These are phyloP conservation scores for Lactarius sanguifluus DNA, from an alignment of 768 basidiomycete species.

Conservation along the genomic window DNA sequence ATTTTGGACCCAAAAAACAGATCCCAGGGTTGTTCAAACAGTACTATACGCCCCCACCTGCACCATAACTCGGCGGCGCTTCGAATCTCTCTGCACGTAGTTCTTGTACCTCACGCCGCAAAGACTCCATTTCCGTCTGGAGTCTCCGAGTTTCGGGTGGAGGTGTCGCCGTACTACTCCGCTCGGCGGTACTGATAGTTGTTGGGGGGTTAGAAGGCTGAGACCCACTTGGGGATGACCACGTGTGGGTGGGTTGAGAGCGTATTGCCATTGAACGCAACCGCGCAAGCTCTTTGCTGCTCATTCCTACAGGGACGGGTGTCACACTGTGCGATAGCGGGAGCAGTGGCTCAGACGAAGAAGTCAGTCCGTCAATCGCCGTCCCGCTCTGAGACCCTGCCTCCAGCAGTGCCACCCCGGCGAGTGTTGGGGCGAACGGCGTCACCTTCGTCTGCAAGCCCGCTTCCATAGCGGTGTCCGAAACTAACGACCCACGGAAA, in stretches of 20 bases:
- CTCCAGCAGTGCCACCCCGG: background rate
- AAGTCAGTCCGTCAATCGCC: too few species aligned
- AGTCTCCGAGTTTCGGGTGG: background rate
- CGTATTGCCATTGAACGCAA: background rate
- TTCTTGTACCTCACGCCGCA: constrained; percentile 33
- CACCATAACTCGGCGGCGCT: constrained; percentile 33
- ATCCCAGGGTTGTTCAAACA: background rate
- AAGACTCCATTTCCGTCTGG: constrained; percentile 33
- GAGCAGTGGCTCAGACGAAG: background rate
- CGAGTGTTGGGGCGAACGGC: constrained; percentile 1
- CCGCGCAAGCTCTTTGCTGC: constrained; percentile 19
- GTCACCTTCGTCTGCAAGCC: background rate
- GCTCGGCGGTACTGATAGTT: background rate
- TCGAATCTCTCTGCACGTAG: constrained; percentile 31
- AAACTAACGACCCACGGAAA: background rate
- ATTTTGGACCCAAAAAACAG: too few species aligned
- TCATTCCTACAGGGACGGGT: constrained; percentile 7
- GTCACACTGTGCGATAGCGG: background rate
- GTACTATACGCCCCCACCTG: background rate
- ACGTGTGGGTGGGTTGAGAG: background rate
- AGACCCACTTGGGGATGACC: background rate
- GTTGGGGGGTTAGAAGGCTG: background rate
- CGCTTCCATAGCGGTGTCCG: background rate
- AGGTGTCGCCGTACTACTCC: background rate
- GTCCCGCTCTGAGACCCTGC: background rate